These are phyloP conservation scores for Sambucus nigra DNA, from an alignment of 129 eudicot genomes.

Conservation along the genomic window DNA sequence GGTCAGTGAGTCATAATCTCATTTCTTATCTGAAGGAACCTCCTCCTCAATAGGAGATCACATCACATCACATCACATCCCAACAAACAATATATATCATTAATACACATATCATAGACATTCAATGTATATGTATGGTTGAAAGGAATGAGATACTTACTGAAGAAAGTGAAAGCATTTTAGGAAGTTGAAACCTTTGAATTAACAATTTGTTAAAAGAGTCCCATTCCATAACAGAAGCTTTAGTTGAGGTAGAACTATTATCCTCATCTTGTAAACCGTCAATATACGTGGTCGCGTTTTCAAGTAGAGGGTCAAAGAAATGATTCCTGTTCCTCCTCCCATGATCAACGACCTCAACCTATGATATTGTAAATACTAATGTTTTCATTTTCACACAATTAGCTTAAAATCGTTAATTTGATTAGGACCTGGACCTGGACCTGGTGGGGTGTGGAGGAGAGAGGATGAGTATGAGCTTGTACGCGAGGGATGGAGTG, in stretches of 20 bases:
- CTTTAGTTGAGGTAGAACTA: conserved; percentile 14
- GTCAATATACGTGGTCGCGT: conserved; percentile 10
- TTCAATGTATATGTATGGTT: neutral
- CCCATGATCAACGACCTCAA: conserved; percentile 18
- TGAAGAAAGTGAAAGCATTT: conserved; percentile 47
- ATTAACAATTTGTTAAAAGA: conserved; percentile 56
- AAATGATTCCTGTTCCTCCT: conserved; percentile 31
- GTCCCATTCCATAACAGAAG: conserved; percentile 49
- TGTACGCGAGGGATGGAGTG: conserved; percentile 29
- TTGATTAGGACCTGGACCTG: neutral
- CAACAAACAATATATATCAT: too few relatives aligned
- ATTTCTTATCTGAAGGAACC: too few relatives aligned
- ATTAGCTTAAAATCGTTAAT: neutral
- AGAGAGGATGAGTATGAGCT: conserved; percentile 49
- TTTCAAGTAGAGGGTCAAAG: conserved; percentile 46
- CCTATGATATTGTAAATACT: conserved; percentile 20
- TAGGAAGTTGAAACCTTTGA: conserved; percentile 64
- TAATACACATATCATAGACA: neutral
- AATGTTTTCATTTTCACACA: neutral
- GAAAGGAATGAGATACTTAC: conserved; percentile 21
- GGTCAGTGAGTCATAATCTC: too few relatives aligned
- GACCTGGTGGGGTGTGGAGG: conserved; percentile 31
- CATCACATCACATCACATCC: too few relatives aligned
- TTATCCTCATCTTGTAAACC: conserved; percentile 26
- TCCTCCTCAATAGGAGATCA: too few relatives aligned